These are phyloP conservation scores for Aspergillus sclerotioniger DNA, from an alignment of 495 filamentous ascomycete genomes.

Conservation along the genomic window DNA sequence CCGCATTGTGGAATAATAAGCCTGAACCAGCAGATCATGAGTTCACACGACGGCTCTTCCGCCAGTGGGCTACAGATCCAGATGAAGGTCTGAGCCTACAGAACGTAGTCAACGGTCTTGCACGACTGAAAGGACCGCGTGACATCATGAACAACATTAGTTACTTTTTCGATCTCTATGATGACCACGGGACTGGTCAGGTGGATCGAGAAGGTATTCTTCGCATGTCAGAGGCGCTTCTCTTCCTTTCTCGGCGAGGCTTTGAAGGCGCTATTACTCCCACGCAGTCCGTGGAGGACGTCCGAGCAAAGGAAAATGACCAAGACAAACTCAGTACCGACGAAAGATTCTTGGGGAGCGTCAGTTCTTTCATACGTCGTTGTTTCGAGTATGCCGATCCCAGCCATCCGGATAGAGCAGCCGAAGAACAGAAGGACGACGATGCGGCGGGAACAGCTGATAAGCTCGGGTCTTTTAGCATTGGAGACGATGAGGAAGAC, in stretches of 20 bases:
- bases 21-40: constrained; percentile 91
- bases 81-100: constrained; percentile 76
- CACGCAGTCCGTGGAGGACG: constrained; percentile 39
- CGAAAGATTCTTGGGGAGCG: constrained; percentile 83
- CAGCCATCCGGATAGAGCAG: constrained; percentile 57
- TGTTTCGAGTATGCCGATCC: constrained; percentile 99
- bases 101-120: constrained; percentile 86
- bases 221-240: constrained; percentile 86
- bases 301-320: constrained; percentile 26
- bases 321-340: constrained; percentile 51
- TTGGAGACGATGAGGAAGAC: constrained; percentile 73
- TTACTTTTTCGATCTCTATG: constrained; percentile 97
- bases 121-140: constrained; percentile 82
- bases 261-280: constrained; percentile 69
- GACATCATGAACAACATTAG: constrained; percentile 97
- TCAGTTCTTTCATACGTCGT: constrained; percentile 90
- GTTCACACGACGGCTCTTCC: constrained; percentile 87
- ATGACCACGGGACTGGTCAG: constrained; percentile 84
- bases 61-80: constrained; percentile 79
- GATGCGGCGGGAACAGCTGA: constrained; percentile 32
- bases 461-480: constrained; percentile 63
- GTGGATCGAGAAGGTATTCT: constrained; percentile 98
- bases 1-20: constrained; percentile 72
- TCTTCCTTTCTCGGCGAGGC: constrained; percentile 87
- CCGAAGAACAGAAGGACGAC: constrained; percentile 18